These are phyloP conservation scores for Rhodotorula taiwanensis DNA, from an alignment of 768 basidiomycete genomes.

Conservation along the genomic window DNA sequence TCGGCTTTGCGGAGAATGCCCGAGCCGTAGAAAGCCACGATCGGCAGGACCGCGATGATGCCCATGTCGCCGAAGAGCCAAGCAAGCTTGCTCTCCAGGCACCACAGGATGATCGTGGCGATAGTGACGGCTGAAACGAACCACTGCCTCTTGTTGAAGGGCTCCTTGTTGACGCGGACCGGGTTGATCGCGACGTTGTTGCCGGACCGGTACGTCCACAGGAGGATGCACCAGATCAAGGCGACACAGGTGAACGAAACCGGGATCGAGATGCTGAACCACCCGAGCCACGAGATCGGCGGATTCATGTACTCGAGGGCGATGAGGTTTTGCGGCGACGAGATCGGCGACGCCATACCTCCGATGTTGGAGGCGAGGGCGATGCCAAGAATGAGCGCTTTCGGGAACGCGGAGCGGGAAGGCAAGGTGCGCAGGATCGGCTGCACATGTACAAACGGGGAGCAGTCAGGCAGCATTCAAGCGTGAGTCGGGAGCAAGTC, in stretches of 20 bases:
- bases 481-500: background rate
- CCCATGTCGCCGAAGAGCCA: slow-evolving; percentile 88
- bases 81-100: slow-evolving; percentile 72
- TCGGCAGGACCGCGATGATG: slow-evolving; percentile 84
- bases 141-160: slow-evolving; percentile 75
- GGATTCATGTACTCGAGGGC: slow-evolving; percentile 81
- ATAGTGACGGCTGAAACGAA: slow-evolving; percentile 80
- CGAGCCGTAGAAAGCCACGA: slow-evolving; percentile 88
- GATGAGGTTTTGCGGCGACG: slow-evolving; percentile 95
- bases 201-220: slow-evolving; percentile 68
- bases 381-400: slow-evolving; percentile 87
- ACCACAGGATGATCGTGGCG: slow-evolving; percentile 82
- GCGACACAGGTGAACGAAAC: slow-evolving; percentile 79
- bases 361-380: slow-evolving; percentile 98
- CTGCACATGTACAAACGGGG: slow-evolving; percentile 51
- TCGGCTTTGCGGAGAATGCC: slow-evolving; percentile 93
- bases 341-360: slow-evolving; percentile 93
- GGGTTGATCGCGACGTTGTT: slow-evolving; percentile 73
- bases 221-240: slow-evolving; percentile 83
- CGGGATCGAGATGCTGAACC: slow-evolving; percentile 91
- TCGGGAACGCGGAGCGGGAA: slow-evolving; percentile 74
- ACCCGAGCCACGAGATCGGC: slow-evolving; percentile 74
- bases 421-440: slow-evolving; percentile 89
- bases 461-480: slow-evolving; percentile 11
- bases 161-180: slow-evolving; percentile 74